Evolutionary conservation across 2,329 filamentous ascomycete genomes (phyloP), one percentile per base, ranked within the genome.

Genomic region (Zarea fungicola): DNA sequence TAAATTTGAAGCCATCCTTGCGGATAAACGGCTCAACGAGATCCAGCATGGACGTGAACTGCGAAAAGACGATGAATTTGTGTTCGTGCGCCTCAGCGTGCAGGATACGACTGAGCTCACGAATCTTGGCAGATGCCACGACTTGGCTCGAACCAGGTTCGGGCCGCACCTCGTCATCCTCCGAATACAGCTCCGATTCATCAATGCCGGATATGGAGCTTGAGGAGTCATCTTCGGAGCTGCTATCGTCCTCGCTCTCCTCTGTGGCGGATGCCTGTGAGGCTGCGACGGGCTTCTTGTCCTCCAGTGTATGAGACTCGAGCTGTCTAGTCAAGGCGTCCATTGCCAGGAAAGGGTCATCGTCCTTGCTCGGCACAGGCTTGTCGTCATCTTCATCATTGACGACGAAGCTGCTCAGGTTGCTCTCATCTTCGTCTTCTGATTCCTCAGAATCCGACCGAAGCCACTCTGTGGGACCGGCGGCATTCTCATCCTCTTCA

Each of bases 11-110:
- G 13, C 83, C 81, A 13, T 85, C 83, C 42, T 82, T 77, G 39
- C 78, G 76, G 52, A 99, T 75, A 68, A 97, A 96, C 2, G 93
- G 93, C 64, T 97, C 90, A 54, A 99, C 84, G 23, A 97, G 83
- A 70, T 97, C 88, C 39, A 99, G 82, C 93, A 99, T 99, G 1
- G 89, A 93, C 0, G 93, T 99, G 69, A 99, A 99, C 60, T 97
- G 89, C 2, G 90, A 96, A 69, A 99, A 99, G 55, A 99, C 90
- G 60, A 99, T 99, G 63, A 96, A 95, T 64, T 99, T 99, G 76
- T 96, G 89, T 52, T 89, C 76, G 2, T 77, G 72, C 0, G 84
- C 83, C 66, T 99, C 93, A 37, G 81, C 81, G 55, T 83, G 79
- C 8, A 99, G 79, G 44, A 99, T 87, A 52, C 82, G 76, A 61